Base-by-base conservation (phyloP, 2,329 filamentous ascomycete species). In the Teratosphaeria epicoccoides region DNA sequence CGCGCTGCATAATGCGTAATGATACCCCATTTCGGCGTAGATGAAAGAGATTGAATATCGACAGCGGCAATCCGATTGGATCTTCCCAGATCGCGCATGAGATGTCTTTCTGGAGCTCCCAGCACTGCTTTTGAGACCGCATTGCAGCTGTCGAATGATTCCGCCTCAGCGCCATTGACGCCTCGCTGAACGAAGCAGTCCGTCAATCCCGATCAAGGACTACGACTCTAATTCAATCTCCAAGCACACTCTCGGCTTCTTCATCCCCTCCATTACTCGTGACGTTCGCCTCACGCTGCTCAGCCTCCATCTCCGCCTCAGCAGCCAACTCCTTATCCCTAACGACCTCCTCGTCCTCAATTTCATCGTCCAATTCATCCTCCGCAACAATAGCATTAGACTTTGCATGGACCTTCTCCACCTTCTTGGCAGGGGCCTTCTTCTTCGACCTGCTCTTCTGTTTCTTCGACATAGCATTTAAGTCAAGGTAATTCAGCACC, bases 401-500 rank as follows among this genome's bases (percentile, higher is more conserved):
- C 52, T 68, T 71, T 50, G 61, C 61, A 28, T 67, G 65, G 57
- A 69, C 71, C 53, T 68, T 71, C 44, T 70, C 76, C 7, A 54
- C 54, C 37, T 50, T 14, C 43, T 55, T 59, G 5, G 53, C 28
- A 40, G 48, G 43, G 12, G 40, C 46, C 52, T 59, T 62, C n/a
- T 51, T 64, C 51, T 65, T 66, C 56, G 59, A 55, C 54, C 68
- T 71, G 40, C 69, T 74, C 50, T 66, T 70, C 63, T 74, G 73
- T 59, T 76, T 75, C 43, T 79, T 68, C 62, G 83, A 82, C 44
- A 47, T 77, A 75, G 45, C 46, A 20, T 51, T 54, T 52, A 85
- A 80, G 61, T 95, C 89, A 3, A 97, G 74, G 66, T 85, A 93
- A 7, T 81, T 80, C 4, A 95, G 73, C 6, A 96, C 82, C 61